These are phyloP conservation scores for Ceratobasidium sp. DNA, from an alignment of 1,284 basidiomycete genomes.

Conservation along the genomic window DNA sequence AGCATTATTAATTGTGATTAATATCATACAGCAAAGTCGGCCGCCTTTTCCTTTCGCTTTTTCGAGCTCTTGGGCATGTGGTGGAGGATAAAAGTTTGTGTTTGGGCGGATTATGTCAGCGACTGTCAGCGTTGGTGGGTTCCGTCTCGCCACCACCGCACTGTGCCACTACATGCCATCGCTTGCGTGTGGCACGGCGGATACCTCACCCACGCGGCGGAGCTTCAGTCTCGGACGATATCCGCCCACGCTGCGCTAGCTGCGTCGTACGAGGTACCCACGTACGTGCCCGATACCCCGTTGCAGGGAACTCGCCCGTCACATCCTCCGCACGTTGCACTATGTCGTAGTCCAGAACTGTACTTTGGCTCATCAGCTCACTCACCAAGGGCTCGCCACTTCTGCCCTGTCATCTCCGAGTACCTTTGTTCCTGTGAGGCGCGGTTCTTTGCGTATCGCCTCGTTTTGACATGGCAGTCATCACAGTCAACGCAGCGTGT, in stretches of 20 bases:
- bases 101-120: slow-evolving; percentile 12
- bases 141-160: neutral
- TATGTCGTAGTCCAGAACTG: neutral
- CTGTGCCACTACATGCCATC: neutral
- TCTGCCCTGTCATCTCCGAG: neutral
- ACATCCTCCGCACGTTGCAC: neutral
- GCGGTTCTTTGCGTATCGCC: slow-evolving; percentile 18
- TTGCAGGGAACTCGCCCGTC: neutral
- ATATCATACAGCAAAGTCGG: slow-evolving; percentile 83
- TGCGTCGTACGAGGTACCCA: neutral
- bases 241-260: too few relatives aligned
- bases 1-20: slow-evolving; percentile 2
- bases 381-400: neutral
- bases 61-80: slow-evolving; percentile 85
- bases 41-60: slow-evolving; percentile 84
- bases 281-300: neutral
- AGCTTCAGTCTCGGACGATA: too few relatives aligned
- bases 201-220: neutral
- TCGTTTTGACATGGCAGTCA: slow-evolving; percentile 6
- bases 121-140: neutral
- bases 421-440: neutral
- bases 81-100: slow-evolving; percentile 15
- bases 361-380: neutral
- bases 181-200: neutral
- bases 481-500: neutral